Percentiles rank a stretch among this genome's conserved stretches.
Conservation (phyloP, 441 rosid genomes). For the Populus trichocarpa region DNA sequence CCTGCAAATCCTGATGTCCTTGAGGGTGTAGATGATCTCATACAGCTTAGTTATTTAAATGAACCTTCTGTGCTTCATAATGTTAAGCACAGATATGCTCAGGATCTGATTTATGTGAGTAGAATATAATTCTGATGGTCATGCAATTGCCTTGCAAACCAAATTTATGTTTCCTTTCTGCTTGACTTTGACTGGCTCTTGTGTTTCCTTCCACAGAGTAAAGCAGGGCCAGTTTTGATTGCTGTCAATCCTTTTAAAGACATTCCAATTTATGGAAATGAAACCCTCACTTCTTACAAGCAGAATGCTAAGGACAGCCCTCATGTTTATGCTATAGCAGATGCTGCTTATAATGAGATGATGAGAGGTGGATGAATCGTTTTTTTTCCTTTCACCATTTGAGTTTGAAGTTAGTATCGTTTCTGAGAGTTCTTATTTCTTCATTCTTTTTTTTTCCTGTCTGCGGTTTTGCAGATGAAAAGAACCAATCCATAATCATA, state of each 20-base stretch:
- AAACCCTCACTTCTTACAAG: conserved; percentile 52
- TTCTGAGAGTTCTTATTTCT: conserved; percentile 17
- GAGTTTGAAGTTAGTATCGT: conserved; percentile 11
- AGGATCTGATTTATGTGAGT: conserved; percentile 85
- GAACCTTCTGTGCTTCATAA: conserved; percentile 95
- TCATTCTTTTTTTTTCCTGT: conserved; percentile 1
- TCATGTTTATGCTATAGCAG: conserved; percentile 84
- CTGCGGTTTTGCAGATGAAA: conserved; percentile 47
- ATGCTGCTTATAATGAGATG: conserved; percentile 83
- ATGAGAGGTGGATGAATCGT: conserved; percentile 64
- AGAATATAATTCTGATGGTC: conserved; percentile 7
- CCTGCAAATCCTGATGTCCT: conserved; percentile 94
- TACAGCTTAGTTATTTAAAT: conserved; percentile 92
- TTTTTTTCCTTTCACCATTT: conserved; percentile 7
- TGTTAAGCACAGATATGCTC: conserved; percentile 65
- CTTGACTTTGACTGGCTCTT: conserved; percentile 16
- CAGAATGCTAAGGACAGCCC: conserved; percentile 63
- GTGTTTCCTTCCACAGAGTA: conserved; percentile 52
- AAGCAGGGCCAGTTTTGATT: conserved; percentile 91
- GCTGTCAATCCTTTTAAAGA: conserved; percentile 87
- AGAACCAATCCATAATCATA: conserved; percentile 71
- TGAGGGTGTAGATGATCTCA: conserved; percentile 88
- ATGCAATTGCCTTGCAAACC: conserved; percentile 4
- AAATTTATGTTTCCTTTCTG: conserved; percentile 13
- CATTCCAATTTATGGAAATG: conserved; percentile 60